Conservation (phyloP, 495 filamentous ascomycete genomes). For the Daldinia concentrica region DNA sequence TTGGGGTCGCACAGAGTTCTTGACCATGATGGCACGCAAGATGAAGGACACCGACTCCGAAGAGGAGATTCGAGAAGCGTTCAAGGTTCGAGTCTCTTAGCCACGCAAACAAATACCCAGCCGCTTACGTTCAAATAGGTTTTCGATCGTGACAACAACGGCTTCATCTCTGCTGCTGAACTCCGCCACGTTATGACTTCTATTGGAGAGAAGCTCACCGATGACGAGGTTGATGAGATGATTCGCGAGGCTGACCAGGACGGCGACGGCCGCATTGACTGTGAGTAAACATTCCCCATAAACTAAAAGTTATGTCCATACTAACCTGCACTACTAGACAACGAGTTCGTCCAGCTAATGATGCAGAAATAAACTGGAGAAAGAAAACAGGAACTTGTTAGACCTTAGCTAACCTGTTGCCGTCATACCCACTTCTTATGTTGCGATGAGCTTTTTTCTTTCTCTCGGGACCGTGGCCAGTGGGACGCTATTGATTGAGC, state of each 20-base stretch:
- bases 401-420: slow-evolving; percentile 33
- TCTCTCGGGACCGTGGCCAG: slow-evolving; percentile 29
- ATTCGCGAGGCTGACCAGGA: slow-evolving; percentile 99
- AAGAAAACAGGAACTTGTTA: slow-evolving; percentile 26
- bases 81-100: slow-evolving; percentile 52
- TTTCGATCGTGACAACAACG: slow-evolving; percentile 99
- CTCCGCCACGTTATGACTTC: slow-evolving; percentile 99
- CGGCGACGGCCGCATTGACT: slow-evolving; percentile 95
- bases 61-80: slow-evolving; percentile 94
- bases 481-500: slow-evolving; percentile 28
- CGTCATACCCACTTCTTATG: slow-evolving; percentile 44
- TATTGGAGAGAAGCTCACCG: slow-evolving; percentile 98
- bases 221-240: slow-evolving; percentile 99
- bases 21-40: slow-evolving; percentile 99
- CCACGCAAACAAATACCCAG: slow-evolving; percentile 4
- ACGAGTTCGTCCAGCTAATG: slow-evolving; percentile 99
- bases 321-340: slow-evolving; percentile 72
- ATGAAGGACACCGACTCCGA: slow-evolving; percentile 99
- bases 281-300: slow-evolving; percentile 58
- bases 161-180: slow-evolving; percentile 97
- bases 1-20: slow-evolving; percentile 73
- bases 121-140: slow-evolving; percentile 67
- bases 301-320: neutral
- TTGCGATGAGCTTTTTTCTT: slow-evolving; percentile 42
- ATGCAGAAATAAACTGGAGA: slow-evolving; percentile 89